Base-by-base conservation (phyloP, 108 stramenopile genomes). In the Aurantiochytrium sp. region DNA sequence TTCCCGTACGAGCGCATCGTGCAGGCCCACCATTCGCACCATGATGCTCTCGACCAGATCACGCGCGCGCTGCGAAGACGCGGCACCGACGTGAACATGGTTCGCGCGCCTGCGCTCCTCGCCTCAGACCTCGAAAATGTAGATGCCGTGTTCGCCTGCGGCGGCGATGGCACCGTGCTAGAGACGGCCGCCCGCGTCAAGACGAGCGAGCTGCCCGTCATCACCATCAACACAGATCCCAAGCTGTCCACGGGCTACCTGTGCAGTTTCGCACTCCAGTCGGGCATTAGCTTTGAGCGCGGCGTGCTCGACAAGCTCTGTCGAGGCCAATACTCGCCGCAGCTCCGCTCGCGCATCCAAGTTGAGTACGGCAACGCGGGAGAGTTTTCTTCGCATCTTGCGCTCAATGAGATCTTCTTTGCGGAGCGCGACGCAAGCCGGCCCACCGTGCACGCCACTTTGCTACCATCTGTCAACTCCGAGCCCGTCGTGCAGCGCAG, bases 251-350 rank as follows among this genome's bases (percentile, higher is more conserved):
- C 45, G 12, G 73, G 73, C n/a, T 48, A 81, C 45, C 39, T 81
- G 45, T 81, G 73, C 45, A 48, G 42, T 24, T 81, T 81, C 24
- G 45, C 39, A 12, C 24, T 81, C 10, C 73, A 48, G 27, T 81
- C 73, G 39, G 73, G 73, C 42, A 41, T 48, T 41, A 48, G 42
- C 39, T 81, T 81, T 4, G 73, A 81, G n/a, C 73, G 45, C 12
- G 73, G 73, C 2, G 73, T 81, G 36, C 73, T 81, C 19, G 73
- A 81, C 45, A 81, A 81, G 73, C 73, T 81, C 30, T 48, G 73
- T 48, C 21, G 45, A 42, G 73, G 73, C 2, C 73, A 48, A 12
- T 81, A 22, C 45, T 48, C 39, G 3, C 73, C 73, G 42, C 39
- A 48, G 45, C 45, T 48, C 45, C 73, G 73, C 39, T 81, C 73